These are phyloP conservation scores for Xylaria sp. DNA, from an alignment of 2,329 filamentous ascomycete species.

Conservation along the genomic window DNA sequence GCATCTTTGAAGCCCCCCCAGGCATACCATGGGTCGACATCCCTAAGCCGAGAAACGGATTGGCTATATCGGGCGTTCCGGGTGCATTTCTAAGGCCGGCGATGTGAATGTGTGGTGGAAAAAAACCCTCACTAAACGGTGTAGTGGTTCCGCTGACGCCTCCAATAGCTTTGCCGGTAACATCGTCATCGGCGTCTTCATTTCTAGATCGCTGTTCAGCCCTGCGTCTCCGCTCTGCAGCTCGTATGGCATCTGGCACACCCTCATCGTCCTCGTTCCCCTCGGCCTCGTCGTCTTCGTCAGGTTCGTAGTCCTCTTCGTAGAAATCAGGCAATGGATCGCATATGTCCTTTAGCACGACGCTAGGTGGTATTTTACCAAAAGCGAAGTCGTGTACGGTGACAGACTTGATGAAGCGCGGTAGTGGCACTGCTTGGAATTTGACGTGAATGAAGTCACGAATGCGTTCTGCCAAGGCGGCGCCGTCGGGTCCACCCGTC, in stretches of 20 bases:
- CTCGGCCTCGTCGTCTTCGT: slow-evolving; percentile 64
- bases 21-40: slow-evolving; percentile 71
- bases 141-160: slow-evolving; percentile 38
- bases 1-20: slow-evolving; percentile 79
- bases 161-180: slow-evolving; percentile 30
- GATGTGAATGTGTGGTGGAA: slow-evolving; percentile 54
- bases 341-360: slow-evolving; percentile 96
- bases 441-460: slow-evolving; percentile 94
- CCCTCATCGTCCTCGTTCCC: slow-evolving; percentile 52
- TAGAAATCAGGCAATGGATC: slow-evolving; percentile 97
- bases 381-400: slow-evolving; percentile 95
- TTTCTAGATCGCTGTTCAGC: slow-evolving; percentile 48
- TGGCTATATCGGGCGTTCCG: slow-evolving; percentile 59
- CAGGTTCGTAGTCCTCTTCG: slow-evolving; percentile 77
- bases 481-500: slow-evolving; percentile 87
- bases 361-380: slow-evolving; percentile 80
- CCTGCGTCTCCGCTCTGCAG: slow-evolving; percentile 50
- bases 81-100: slow-evolving; percentile 50
- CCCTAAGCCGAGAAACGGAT: slow-evolving; percentile 64
- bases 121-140: slow-evolving; percentile 41
- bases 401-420: slow-evolving; percentile 96
- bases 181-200: slow-evolving; percentile 30
- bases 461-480: slow-evolving; percentile 84
- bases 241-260: slow-evolving; percentile 50
- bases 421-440: slow-evolving; percentile 90